Base-by-base conservation (phyloP, 257 asterid genomes). In the Eustoma russellianum region DNA sequence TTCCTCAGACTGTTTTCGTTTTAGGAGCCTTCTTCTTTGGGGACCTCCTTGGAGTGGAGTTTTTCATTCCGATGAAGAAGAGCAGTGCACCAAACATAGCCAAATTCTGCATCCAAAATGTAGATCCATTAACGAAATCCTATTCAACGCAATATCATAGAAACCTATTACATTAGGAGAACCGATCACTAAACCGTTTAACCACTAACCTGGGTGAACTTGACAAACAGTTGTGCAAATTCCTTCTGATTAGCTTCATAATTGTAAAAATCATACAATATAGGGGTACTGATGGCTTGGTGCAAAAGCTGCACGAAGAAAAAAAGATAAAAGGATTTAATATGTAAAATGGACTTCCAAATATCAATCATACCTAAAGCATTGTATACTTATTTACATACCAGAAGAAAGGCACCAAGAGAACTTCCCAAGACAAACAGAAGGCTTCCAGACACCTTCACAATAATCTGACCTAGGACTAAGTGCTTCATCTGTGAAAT, bases 201-300 rank as follows among this genome's bases (percentile, higher is more conserved):
- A 51, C 12, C 45, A 46, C 72, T 45, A 12, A 90, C 98, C 98
- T 90, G 89, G 11, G 94, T 60, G 41, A 92, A 92, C 71, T 92
- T 85, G 67, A 68, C 53, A 72, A 85, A 83, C 38, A 81, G 89
- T 60, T 76, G 81, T 60, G 64, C 57, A 45, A 79, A 88, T 56
- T 83, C 99, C 63, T 83, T 81, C 70, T 69, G 77, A 71, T 83
- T 91, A 49, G 76, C 87, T 7, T 83, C 97, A n/a, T 83, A 83
- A 76, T 92, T 92, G 83, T 92, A 92, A 78, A 92, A 92, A 72
- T 92, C 99, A 8, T 73, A 92, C 71, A 88, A 61, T 70, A 92
- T 70, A 17, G 97, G 94, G 6, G 90, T 62, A 30, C 78, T 35
- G 47, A 92, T 30, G 41, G 83, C 81, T 75, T 92, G 99, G 65